Evolutionary conservation across 2,329 filamentous ascomycete genomes (phyloP).

Genomic region (Talaromyces sp.): DNA sequence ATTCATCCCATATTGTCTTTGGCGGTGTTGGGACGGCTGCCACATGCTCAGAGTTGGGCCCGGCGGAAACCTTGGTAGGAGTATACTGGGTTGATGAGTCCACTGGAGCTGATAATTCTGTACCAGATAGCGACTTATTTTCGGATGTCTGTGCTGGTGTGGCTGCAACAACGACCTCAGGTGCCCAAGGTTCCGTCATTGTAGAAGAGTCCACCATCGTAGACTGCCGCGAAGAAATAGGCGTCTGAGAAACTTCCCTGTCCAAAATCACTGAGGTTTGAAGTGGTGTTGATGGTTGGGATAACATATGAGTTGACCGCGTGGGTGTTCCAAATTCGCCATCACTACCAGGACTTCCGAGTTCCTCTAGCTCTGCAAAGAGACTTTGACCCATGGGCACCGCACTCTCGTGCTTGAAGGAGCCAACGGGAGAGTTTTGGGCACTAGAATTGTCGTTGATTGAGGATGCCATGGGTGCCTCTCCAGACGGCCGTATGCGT

Average conservation of each 20-base stretch:
- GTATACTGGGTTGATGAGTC: conserved; percentile 40
- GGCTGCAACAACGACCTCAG: background rate
- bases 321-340: conserved; percentile 49
- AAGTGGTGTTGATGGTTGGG: conserved; percentile 35
- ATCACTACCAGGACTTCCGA: conserved; percentile 66
- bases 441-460: conserved; percentile 27
- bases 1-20: conserved; percentile 36
- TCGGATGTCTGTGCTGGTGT: background rate
- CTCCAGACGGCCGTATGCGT: conserved; percentile 49
- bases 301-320: conserved; percentile 24
- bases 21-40: conserved; percentile 32
- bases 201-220: conserved; percentile 55
- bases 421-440: conserved; percentile 49
- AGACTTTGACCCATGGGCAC: conserved; percentile 66
- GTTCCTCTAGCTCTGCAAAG: conserved; percentile 81
- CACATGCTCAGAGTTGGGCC: conserved; percentile 20
- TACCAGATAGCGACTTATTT: conserved; percentile 3
- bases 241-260: conserved; percentile 26
- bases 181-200: conserved; percentile 57
- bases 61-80: conserved; percentile 25
- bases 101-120: conserved; percentile 21
- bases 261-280: conserved; percentile 23
- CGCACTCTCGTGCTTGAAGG: conserved; percentile 42
- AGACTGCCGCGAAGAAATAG: conserved; percentile 21
- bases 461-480: conserved; percentile 30